These are phyloP conservation scores for Ochetophila trinervis DNA, from an alignment of 306 rosid species.

Conservation along the genomic window DNA sequence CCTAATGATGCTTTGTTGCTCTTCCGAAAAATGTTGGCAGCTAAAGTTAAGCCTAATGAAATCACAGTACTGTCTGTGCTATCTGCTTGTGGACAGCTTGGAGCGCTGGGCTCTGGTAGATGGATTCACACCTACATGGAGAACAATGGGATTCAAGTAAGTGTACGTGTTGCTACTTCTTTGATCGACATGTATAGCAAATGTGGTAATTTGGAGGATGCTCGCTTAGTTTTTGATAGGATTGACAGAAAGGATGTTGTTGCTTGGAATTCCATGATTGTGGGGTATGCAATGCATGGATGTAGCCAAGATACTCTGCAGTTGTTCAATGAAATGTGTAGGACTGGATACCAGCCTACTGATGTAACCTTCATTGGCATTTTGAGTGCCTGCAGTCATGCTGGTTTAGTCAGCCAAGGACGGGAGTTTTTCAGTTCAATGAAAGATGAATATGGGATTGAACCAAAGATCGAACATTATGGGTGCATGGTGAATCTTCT, in stretches of 20 bases:
- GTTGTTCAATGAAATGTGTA: slow-evolving; percentile 49
- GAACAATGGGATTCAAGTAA: slow-evolving; percentile 34
- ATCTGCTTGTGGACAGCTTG: slow-evolving; percentile 68
- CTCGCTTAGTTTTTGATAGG: slow-evolving; percentile 42
- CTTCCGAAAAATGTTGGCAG: slow-evolving; percentile 50
- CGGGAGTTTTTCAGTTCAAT: not conserved
- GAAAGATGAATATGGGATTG: not conserved
- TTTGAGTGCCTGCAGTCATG: slow-evolving; percentile 27
- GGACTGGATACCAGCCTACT: slow-evolving; percentile 39
- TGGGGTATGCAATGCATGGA: slow-evolving; percentile 62
- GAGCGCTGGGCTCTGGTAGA: slow-evolving; percentile 59
- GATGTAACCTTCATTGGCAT: slow-evolving; percentile 51
- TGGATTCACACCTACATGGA: slow-evolving; percentile 59
- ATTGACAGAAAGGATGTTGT: slow-evolving; percentile 46
- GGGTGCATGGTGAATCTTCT: not conserved
- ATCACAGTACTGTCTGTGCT: slow-evolving; percentile 52
- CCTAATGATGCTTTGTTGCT: slow-evolving; percentile 52
- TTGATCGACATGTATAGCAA: slow-evolving; percentile 67
- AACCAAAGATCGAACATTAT: not conserved
- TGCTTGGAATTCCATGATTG: slow-evolving; percentile 66
- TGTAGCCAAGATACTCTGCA: slow-evolving; percentile 43
- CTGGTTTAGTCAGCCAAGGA: not conserved
- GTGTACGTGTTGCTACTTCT: slow-evolving; percentile 57
- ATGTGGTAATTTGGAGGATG: slow-evolving; percentile 64
- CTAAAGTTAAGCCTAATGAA: slow-evolving; percentile 51